Conservation (phyloP, 495 filamentous ascomycete species). For the Penicillium cinerascens region DNA sequence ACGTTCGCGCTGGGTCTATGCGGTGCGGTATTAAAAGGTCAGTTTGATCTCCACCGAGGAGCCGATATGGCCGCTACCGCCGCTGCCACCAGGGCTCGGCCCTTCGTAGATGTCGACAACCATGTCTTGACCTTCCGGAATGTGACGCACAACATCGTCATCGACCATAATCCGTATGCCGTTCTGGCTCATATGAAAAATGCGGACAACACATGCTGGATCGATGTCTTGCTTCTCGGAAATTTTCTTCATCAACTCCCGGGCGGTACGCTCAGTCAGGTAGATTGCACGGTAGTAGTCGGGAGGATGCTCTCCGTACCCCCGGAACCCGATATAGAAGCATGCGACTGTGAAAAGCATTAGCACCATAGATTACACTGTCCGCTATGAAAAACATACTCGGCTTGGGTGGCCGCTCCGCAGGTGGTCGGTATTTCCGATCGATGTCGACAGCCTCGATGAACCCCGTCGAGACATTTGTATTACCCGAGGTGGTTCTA, state of each 20-base stretch:
- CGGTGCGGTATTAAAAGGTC: constrained; percentile 41
- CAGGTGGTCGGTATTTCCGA: constrained; percentile 74
- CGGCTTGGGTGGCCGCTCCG: constrained; percentile 65
- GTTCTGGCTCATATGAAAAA: constrained; percentile 64
- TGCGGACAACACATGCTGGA: constrained; percentile 60
- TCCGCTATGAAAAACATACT: too few relatives aligned
- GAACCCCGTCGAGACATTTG: constrained; percentile 61
- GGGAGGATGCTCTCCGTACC: constrained; percentile 47
- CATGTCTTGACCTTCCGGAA: constrained; percentile 92
- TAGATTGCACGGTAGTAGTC: constrained; percentile 86
- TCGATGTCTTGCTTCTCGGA: constrained; percentile 81
- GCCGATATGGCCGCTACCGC: constrained; percentile 5
- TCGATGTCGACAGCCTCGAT: constrained; percentile 93
- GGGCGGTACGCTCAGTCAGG: constrained; percentile 67
- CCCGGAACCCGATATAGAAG: constrained; percentile 72
- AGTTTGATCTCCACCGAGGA: constrained; percentile 37
- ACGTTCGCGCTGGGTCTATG: too few relatives aligned
- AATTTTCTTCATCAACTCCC: constrained; percentile 66
- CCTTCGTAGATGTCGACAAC: constrained; percentile 56
- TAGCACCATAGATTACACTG: neutral
- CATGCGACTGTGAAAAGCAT: constrained; percentile 63
- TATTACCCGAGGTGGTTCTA: constrained; percentile 40
- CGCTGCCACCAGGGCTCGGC: constrained; percentile 8
- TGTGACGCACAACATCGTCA: constrained; percentile 79
- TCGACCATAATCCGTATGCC: constrained; percentile 84